Base-by-base conservation (phyloP, 2,329 filamentous ascomycete genomes). In the Fusarium phyllophilum region DNA sequence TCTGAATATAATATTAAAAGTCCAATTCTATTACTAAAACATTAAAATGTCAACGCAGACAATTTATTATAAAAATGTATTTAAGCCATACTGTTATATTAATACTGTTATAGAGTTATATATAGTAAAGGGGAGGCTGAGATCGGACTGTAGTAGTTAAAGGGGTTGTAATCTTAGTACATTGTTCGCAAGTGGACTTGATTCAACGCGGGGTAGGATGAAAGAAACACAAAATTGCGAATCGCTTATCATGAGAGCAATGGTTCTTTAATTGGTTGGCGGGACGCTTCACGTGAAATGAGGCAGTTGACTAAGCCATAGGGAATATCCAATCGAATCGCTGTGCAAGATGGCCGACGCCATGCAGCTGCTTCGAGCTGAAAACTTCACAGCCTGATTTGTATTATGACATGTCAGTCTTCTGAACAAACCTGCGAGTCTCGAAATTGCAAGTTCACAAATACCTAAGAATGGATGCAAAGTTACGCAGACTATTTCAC, bases 391-490 rank as follows among this genome's bases (percentile, higher is more conserved):
- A 12, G 14, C 29, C 29, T 31, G 20, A n/a, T 48, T 3, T 6
- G 2, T 2, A 8, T 4, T 26, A 48, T 48, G 29, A 31, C 20
- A 29, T 48, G 29, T 48, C 45, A n/a, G 45, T 22, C 1, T n/a
- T 15, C 14, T 4, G 0, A 22, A 3, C 9, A 4, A n/a, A 31
- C 10, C 14, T 6, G 1, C 7, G 2, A 1, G 20, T 12, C 4
- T 12, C 7, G 1, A 12, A 31, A 6, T 4, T 8, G 1, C 4
- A 17, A 48, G 14, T 0, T 4, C 2, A 3, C 0, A 0, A 4
- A 31, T 9, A 4, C 3, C 26, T n/a, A 0, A 6, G 0, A 17
- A 48, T 48, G 20, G 20, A 48, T n/a, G 2, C 3, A 9, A 31
- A 48, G 9, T 9, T 48, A 0, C 29, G 20, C 20, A 31, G 20